These are phyloP conservation scores for Solanum pinnatisectum DNA, from an alignment of 257 asterid species.

Conservation along the genomic window DNA sequence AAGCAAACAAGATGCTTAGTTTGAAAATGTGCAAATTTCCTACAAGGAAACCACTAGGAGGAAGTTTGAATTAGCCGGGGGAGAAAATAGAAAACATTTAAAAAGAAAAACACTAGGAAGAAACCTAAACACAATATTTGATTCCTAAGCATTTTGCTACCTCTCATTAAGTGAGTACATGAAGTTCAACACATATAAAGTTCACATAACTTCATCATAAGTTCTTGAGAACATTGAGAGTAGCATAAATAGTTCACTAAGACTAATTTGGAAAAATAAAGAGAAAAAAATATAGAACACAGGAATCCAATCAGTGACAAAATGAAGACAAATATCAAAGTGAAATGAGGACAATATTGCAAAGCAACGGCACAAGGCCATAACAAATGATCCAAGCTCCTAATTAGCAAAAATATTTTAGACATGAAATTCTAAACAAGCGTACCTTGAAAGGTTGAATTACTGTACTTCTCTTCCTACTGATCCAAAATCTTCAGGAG, in stretches of 20 bases:
- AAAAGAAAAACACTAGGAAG: background rate
- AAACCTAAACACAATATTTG: background rate
- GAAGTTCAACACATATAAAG: background rate
- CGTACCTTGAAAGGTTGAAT: slow-evolving; percentile 17
- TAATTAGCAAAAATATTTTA: background rate
- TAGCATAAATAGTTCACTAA: background rate
- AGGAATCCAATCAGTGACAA: background rate
- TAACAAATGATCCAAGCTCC: background rate
- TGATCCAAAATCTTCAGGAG: slow-evolving; percentile 39
- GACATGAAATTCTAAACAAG: background rate
- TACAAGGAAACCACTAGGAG: background rate
- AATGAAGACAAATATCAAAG: background rate
- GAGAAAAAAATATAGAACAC: background rate
- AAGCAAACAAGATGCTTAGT: background rate
- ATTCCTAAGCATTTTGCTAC: background rate
- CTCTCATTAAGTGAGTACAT: background rate
- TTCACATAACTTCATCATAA: background rate
- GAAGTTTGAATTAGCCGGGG: background rate
- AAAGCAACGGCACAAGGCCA: background rate
- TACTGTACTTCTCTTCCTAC: slow-evolving; percentile 15
- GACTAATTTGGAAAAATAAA: background rate
- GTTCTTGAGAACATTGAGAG: background rate
- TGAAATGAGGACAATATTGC: background rate
- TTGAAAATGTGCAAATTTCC: background rate
- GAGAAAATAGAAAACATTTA: background rate